Conservation (phyloP, 306 rosid species). For the Vigna angularis region DNA sequence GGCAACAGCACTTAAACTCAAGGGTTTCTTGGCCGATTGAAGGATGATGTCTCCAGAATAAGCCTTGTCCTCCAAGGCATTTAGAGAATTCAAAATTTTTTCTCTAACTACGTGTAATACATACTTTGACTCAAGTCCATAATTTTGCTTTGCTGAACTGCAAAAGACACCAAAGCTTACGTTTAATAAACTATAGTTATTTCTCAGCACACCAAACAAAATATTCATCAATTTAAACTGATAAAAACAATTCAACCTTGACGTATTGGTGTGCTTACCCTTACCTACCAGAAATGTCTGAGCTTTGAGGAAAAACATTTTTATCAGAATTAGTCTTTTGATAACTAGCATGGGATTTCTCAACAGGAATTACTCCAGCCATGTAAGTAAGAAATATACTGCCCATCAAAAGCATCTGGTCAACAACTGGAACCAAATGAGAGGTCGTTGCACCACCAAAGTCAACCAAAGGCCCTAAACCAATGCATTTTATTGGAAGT, state of each 20-base stretch:
- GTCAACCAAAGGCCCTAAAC: slow-evolving; percentile 69
- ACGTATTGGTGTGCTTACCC: slow-evolving; percentile 68
- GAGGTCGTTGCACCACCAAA: slow-evolving; percentile 61
- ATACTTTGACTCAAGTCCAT: slow-evolving; percentile 58
- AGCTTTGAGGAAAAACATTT: slow-evolving; percentile 48
- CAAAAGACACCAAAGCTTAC: slow-evolving; percentile 46
- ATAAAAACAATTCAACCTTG: slow-evolving; percentile 47
- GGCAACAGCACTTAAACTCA: slow-evolving; percentile 85
- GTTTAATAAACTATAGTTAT: slow-evolving; percentile 38
- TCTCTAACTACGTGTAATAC: slow-evolving; percentile 68
- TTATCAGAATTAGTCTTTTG: slow-evolving; percentile 58
- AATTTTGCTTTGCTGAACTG: slow-evolving; percentile 59
- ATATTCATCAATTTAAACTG: slow-evolving; percentile 21
- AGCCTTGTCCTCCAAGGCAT: slow-evolving; percentile 66
- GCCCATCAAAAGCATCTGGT: slow-evolving; percentile 83
- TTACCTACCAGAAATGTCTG: slow-evolving; percentile 95
- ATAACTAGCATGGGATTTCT: slow-evolving; percentile 52
- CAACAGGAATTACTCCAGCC: slow-evolving; percentile 82
- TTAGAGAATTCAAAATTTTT: slow-evolving; percentile 75
- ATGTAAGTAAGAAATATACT: slow-evolving; percentile 85
- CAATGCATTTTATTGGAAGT: slow-evolving; percentile 54
- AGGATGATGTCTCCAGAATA: slow-evolving; percentile 57
- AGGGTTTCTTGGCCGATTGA: slow-evolving; percentile 60
- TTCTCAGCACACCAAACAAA: slow-evolving; percentile 18
- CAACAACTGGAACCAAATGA: slow-evolving; percentile 70